These are phyloP conservation scores for Pseudogymnoascus sp. DNA, from an alignment of 2,329 filamentous ascomycete genomes.

Conservation along the genomic window DNA sequence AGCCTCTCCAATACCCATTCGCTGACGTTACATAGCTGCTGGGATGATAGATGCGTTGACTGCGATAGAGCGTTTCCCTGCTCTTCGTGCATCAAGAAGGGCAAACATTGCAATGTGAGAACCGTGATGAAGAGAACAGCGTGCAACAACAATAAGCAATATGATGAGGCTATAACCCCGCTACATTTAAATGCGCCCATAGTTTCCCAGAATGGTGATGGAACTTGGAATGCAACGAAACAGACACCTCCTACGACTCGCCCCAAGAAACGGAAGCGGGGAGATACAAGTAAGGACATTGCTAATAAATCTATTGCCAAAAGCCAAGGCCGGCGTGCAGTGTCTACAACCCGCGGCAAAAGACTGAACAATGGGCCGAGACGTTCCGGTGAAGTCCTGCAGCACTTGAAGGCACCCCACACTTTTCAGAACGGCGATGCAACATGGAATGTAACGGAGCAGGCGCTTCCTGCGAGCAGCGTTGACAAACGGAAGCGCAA, in stretches of 20 bases:
- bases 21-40: not conserved
- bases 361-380: not conserved
- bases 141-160: constrained; percentile 1
- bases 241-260: not conserved
- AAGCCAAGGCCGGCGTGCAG: not conserved
- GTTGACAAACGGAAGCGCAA: not conserved
- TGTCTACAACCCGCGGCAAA: not conserved
- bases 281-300: not conserved
- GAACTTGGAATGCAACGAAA: not conserved
- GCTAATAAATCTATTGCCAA: not conserved
- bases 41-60: not conserved
- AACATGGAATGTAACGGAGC: not conserved
- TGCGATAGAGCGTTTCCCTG: constrained; percentile 4
- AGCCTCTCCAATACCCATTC: not conserved
- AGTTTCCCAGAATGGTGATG: not conserved
- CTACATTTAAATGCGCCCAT: not conserved
- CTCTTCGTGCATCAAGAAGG: not conserved
- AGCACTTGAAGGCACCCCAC: not conserved
- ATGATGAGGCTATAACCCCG: not conserved
- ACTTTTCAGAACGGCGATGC: not conserved
- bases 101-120: not conserved
- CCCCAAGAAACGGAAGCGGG: not conserved
- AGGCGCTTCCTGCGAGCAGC: not conserved
- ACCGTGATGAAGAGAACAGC: not conserved
- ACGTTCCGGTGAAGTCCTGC: not conserved